These are phyloP conservation scores for Candida anglica DNA, from an alignment of 805 yeast genomes.

Conservation along the genomic window DNA sequence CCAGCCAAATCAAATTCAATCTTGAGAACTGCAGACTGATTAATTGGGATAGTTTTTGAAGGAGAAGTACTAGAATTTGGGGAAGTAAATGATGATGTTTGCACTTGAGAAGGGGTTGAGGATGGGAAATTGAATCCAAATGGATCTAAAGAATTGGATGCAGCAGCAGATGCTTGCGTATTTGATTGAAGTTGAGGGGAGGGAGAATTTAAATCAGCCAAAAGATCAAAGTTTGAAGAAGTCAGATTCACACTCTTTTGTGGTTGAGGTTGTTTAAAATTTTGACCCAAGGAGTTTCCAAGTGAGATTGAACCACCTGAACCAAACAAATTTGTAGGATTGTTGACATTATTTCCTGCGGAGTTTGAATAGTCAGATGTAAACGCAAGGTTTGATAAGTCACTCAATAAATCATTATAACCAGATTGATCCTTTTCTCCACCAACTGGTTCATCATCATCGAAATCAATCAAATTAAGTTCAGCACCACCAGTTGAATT, in stretches of 20 bases:
- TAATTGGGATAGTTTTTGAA: constrained; percentile 25
- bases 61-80: no score
- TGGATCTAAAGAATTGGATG: constrained; percentile 28
- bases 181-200: constrained; percentile 35
- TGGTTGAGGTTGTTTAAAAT: constrained; percentile 9
- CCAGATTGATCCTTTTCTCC: constrained; percentile 34
- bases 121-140: constrained; percentile 37
- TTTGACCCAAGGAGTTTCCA: constrained; percentile 14
- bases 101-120: constrained; percentile 25
- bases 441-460: constrained; percentile 35
- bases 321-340: constrained; percentile 40
- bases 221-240: constrained; percentile 19
- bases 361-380: constrained; percentile 29
- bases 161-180: constrained; percentile 12
- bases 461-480: constrained; percentile 41
- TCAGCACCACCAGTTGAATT: constrained; percentile 18
- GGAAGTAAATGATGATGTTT: constrained; percentile 13
- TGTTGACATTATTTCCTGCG: constrained; percentile 9
- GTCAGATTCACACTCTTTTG: constrained; percentile 5
- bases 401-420: constrained; percentile 70
- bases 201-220: constrained; percentile 37
- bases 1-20: constrained; percentile 43
- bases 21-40: constrained; percentile 44
- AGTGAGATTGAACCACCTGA: constrained; percentile 49
- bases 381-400: constrained; percentile 60